Base-by-base conservation (phyloP, 2,329 filamentous ascomycete genomes). In the Calonectria naviculata region DNA sequence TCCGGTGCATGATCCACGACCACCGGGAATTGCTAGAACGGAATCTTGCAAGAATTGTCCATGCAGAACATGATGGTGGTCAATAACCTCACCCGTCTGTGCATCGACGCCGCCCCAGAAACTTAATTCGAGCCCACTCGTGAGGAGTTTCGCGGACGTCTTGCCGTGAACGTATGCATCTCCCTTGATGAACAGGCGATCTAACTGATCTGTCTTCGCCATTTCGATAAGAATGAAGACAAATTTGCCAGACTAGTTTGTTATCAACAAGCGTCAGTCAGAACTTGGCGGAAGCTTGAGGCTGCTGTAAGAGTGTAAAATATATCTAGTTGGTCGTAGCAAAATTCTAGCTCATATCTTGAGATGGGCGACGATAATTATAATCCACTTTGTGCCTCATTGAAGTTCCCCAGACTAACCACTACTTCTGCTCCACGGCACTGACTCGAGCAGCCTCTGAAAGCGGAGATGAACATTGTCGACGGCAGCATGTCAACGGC, bases 41-140 rank as follows among this genome's bases (percentile, higher is more conserved):
- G 56, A 44, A 36, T 61, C 61, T 29, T 60, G 31, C 8, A 71
- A 26, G 26, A 46, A 49, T 26, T 34, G 29, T 3, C 68, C 56
- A 10, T 47, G 67, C 6, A 71, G 34, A 2, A 41, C 61, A 36
- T 73, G 71, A 26, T 63, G 61, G 13, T 65, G 61, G n/a, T 73
- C 71, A 17, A 73, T 73, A 28, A 73, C 41, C n/a, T 71, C 63
- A 10, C 68, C 68, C 0, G 68, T 71, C 5, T 28, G 15, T 26
- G 31, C 61, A 36, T 73, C 47, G 17, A 73, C 65, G 4, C 68
- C 71, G 10, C 62, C 68, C 71, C 65, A 68, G 41, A 71, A 71
- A 17, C 68, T 73, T 24, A 72, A 28, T 44, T 72, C 64, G 6
- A 72, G 38, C 24, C 67, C 52, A 1, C 56, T 65, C 24, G 70